Base-by-base conservation (phyloP, 2,329 filamentous ascomycete species). In the Chaetomium globosum region DNA sequence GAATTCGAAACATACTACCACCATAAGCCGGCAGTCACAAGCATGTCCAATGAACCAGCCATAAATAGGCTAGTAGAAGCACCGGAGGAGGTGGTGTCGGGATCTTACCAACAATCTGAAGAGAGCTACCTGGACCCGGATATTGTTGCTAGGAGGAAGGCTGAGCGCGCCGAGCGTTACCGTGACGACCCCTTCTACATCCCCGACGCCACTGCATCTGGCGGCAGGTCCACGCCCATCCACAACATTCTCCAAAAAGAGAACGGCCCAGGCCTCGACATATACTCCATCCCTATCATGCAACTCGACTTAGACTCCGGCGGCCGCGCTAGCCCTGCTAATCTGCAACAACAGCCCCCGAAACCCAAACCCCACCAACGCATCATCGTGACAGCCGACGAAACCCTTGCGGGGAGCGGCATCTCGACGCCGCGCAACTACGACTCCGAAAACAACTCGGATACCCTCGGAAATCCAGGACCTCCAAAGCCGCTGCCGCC, bases 101-200 rank as follows among this genome's bases (percentile, higher is more conserved):
- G 78, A 55, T 88, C 86, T 7, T 89, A 89, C 70, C 84, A 71
- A 67, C 84, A 86, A 67, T 80, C 82, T 0, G 83, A 89, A 63
- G 87, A 93, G 36, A 84, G 81, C 54, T 90, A 89, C 70, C 77
- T 90, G 1, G 90, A 94, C 67, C 81, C 89, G 1, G 89, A 92
- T 71, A 91, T 92, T 55, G 75, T 91, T 51, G 90, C 91, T 4
- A 84, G 88, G 68, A 85, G 91, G 68, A 91, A 89, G 71, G 87
- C 89, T 4, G 92, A 97, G 74, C 85, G 93, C 12, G 80, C 84
- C 64, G 93, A 96, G 74, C 86, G 92, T 64, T 92, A 97, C 76
- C 90, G 86, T 71, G 94, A 98, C 74, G 95, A 99, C 73, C 95
- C 95, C 0, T 99, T 97, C 76, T 99, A 99, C 74, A 98, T 99